These are phyloP conservation scores for Naganishia antarctica DNA, from an alignment of 768 basidiomycete species.

Conservation along the genomic window DNA sequence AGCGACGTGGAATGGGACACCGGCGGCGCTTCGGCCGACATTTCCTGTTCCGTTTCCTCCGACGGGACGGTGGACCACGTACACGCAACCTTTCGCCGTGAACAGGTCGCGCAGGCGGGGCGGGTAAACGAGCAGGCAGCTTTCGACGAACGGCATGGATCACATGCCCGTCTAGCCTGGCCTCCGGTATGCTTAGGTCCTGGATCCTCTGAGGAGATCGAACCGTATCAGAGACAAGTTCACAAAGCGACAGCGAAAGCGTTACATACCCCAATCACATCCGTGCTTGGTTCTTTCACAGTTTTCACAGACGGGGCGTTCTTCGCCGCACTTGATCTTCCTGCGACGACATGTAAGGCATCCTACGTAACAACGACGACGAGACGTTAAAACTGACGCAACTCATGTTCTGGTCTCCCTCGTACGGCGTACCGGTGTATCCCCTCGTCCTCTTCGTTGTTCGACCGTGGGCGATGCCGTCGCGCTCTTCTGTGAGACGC, in stretches of 20 bases:
- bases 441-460: conserved; percentile 1
- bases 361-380: background rate
- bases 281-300: background rate
- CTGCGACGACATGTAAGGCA: conserved; percentile 5
- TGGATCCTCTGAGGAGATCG: conserved; percentile 1
- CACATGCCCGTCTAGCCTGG: background rate
- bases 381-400: conserved; percentile 6
- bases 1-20: background rate
- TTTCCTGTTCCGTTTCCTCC: conserved; percentile 12
- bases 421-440: conserved; percentile 3
- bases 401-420: background rate
- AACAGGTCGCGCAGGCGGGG: conserved; percentile 6
- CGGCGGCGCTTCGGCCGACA: conserved; percentile 5
- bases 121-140: background rate
- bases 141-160: background rate
- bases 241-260: background rate
- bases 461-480: conserved; percentile 1
- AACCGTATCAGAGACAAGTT: background rate
- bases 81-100: conserved; percentile 9
- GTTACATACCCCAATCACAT: conserved; percentile 1
- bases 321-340: conserved; percentile 6
- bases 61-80: background rate
- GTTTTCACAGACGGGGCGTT: background rate
- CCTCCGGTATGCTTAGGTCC: background rate
- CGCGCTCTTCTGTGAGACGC: background rate